phyloP scores from a whole-genome alignment of 495 filamentous ascomycete genomes.

The Pyronema domesticum region DNA sequence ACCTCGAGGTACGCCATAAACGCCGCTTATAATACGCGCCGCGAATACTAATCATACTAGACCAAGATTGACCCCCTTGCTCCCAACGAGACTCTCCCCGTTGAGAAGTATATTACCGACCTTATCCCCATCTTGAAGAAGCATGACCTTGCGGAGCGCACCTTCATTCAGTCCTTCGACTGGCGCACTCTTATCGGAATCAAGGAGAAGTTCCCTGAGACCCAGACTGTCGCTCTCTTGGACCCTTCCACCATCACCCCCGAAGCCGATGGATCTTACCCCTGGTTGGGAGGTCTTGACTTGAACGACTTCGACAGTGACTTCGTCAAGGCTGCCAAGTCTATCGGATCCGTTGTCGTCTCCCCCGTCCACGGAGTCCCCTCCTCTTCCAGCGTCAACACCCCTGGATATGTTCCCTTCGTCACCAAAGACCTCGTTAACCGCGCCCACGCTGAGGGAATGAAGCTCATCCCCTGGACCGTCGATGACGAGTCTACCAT shows the following conservation, averaged over 20 bases:
- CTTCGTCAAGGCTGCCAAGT: slow-evolving; percentile 23
- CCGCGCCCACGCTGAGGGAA: slow-evolving; percentile 21
- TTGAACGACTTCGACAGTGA: slow-evolving; percentile 17
- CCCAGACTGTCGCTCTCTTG: slow-evolving; percentile 20
- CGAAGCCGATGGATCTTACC: slow-evolving; percentile 15
- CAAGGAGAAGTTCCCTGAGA: slow-evolving; percentile 22
- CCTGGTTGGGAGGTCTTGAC: slow-evolving; percentile 25
- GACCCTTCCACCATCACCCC: slow-evolving; percentile 14
- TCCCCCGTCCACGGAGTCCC: slow-evolving; percentile 17
- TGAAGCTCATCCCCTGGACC: slow-evolving; percentile 24
- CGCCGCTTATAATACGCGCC: background rate
- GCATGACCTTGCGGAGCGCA: slow-evolving; percentile 15
- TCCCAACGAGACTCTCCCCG: slow-evolving; percentile 20
- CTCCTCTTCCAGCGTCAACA: slow-evolving; percentile 13
- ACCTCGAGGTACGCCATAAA: slow-evolving; percentile 17
- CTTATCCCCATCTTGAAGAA: slow-evolving; percentile 20
- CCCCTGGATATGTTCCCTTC: slow-evolving; percentile 19
- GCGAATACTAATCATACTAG: background rate
- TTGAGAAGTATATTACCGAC: slow-evolving; percentile 20
- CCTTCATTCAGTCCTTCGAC: slow-evolving; percentile 25
- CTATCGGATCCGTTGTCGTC: slow-evolving; percentile 14
- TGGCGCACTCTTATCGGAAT: slow-evolving; percentile 24
- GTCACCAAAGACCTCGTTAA: slow-evolving; percentile 18
- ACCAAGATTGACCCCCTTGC: slow-evolving; percentile 23
- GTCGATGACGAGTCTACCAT: slow-evolving; percentile 25